Base-by-base conservation (phyloP, 2,329 filamentous ascomycete species). In the Magnaporthiopsis poae region DNA sequence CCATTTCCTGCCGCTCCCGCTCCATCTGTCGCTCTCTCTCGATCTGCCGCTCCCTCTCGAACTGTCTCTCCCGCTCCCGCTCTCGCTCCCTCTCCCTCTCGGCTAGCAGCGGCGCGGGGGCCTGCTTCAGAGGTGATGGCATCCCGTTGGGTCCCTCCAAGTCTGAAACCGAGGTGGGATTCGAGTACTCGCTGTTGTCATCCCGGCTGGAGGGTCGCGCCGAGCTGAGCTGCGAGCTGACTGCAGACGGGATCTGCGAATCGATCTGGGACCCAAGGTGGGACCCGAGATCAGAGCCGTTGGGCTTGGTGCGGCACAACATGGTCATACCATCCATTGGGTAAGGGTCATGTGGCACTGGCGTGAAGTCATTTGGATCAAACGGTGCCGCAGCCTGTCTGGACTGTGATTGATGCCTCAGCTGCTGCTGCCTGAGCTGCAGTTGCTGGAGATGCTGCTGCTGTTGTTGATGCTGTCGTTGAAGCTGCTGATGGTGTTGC, bases 241-340 rank as follows among this genome's bases (percentile, higher is more conserved):
- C 83, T 31, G 71, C 73, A 2, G 73, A 72, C 70, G 75, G 76
- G 21, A 73, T 73, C 33, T 80, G 68, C 21, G 88, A 88, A 33
- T 87, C 87, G 36, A 84, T 83, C 31, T 74, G 72, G 5, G 74
- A 73, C 66, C 74, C 75, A 63, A 78, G 63, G 59, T 78, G 77
- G 9, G 76, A 77, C 64, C 64, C 64, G 31, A 65, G 64, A 31
- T 65, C 64, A 65, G 64, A 61, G 59, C 59, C 25, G 27, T 72
- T 76, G 18, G 75, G 76, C 3, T 74, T 75, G 29, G 88, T 89
- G 25, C 92, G 88, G 77, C 94, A 98, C 69, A 97, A 89, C 86
- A 98, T 96, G 0, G 94, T 97, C 92, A 98, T 98, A 5, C 93
- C 94, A 74, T 98, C 94, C 76, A 90, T 86, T 0, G 94, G 93